Percentiles rank a stretch among this genome's conserved stretches.
Conservation (phyloP, 148 eudicot genomes). For the Limonium bicolor region DNA sequence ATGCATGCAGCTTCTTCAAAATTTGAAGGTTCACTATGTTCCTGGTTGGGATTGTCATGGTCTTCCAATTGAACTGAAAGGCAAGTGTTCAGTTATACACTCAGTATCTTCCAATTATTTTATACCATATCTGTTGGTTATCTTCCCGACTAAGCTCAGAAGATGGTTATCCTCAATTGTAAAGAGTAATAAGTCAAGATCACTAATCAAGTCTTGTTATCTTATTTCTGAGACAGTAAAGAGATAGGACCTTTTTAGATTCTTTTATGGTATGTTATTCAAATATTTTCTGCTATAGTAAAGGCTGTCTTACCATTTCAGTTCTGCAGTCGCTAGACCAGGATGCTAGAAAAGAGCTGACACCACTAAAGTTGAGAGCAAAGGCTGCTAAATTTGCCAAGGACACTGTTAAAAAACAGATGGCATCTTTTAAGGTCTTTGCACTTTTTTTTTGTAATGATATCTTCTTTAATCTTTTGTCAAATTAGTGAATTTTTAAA, state of each 20-base stretch:
- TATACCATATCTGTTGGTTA: no score
- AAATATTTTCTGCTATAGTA: slow-evolving; percentile 2
- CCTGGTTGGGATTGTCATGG: slow-evolving; percentile 99
- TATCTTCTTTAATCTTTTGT: no score
- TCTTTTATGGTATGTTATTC: background rate
- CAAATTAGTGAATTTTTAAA: no score
- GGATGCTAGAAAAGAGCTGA: slow-evolving; percentile 77
- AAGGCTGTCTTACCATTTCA: slow-evolving; percentile 7
- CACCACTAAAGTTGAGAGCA: slow-evolving; percentile 79
- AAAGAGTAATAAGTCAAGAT: no score
- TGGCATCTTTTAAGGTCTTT: slow-evolving; percentile 81
- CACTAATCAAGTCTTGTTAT: no score
- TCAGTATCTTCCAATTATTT: no score
- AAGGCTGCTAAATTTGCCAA: slow-evolving; percentile 94
- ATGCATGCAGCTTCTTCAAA: slow-evolving; percentile 99
- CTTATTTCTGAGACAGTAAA: no score
- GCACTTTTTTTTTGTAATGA: background rate
- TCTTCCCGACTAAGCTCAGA: no score
- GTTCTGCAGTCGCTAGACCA: slow-evolving; percentile 89
- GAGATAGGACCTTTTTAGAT: no score
- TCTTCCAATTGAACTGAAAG: slow-evolving; percentile 92
- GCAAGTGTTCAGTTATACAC: slow-evolving; percentile 34
- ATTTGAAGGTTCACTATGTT: slow-evolving; percentile 58
- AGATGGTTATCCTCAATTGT: no score
- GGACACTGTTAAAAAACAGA: slow-evolving; percentile 78